phyloP scores from a whole-genome alignment of 306 rosid species.

The Gastrolobium villosum region DNA sequence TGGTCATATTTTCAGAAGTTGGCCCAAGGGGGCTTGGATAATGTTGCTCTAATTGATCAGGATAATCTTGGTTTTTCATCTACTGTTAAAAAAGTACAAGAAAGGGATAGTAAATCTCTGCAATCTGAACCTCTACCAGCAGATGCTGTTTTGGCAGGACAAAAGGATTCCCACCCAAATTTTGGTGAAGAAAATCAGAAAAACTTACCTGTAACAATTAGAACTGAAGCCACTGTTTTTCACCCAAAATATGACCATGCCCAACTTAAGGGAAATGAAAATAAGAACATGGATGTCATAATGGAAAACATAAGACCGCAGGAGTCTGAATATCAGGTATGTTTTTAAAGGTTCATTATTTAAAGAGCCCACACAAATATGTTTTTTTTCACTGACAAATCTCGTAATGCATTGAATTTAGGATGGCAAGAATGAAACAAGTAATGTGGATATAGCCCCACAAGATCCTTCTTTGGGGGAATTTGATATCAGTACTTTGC shows the following conservation, averaged over 20 bases:
- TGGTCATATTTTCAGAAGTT: slow-evolving; percentile 93
- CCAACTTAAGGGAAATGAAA: slow-evolving; percentile 65
- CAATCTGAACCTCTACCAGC: slow-evolving; percentile 56
- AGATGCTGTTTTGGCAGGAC: slow-evolving; percentile 54
- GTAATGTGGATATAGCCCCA: slow-evolving; percentile 62
- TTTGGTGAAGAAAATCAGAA: slow-evolving; percentile 60
- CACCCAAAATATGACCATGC: slow-evolving; percentile 61
- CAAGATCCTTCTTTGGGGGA: slow-evolving; percentile 67
- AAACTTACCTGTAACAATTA: slow-evolving; percentile 57
- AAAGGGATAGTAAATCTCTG: slow-evolving; percentile 55
- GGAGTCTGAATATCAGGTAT: slow-evolving; percentile 79
- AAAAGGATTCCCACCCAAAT: slow-evolving; percentile 57
- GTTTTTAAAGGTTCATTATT: slow-evolving; percentile 42
- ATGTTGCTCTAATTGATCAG: slow-evolving; percentile 82
- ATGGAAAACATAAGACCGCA: slow-evolving; percentile 68
- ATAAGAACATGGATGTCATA: slow-evolving; percentile 62
- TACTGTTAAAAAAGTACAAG: slow-evolving; percentile 55
- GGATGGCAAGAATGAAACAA: slow-evolving; percentile 68
- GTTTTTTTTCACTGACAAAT: slow-evolving; percentile 42
- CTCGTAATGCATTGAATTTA: slow-evolving; percentile 49
- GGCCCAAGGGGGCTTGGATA: slow-evolving; percentile 80
- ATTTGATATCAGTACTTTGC: slow-evolving; percentile 80
- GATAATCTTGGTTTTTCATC: slow-evolving; percentile 69
- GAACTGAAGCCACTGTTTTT: slow-evolving; percentile 51
- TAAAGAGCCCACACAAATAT: neutral